These are phyloP conservation scores for Pleurotus cornucopiae DNA, from an alignment of 768 basidiomycete species.

Conservation along the genomic window DNA sequence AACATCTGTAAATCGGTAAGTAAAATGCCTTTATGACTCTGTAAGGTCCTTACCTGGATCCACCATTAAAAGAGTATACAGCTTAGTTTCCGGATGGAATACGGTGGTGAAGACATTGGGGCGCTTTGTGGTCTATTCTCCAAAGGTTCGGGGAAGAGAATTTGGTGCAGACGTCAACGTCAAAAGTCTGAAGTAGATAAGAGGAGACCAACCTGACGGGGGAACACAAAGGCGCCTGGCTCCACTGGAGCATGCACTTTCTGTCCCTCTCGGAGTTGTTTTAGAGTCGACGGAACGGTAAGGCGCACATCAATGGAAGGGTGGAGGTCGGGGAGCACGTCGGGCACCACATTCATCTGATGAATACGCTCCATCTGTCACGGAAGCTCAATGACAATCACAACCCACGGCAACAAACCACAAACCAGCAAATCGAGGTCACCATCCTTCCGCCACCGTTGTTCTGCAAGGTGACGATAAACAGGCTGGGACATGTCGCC, in stretches of 20 bases:
- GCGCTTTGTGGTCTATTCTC: constrained; percentile 52
- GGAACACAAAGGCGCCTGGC: constrained; percentile 64
- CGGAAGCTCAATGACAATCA: background rate
- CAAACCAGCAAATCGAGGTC: constrained; percentile 78
- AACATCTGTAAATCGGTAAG: constrained; percentile 48
- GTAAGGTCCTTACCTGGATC: constrained; percentile 59
- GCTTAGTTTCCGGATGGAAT: constrained; percentile 74
- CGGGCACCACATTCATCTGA: constrained; percentile 90
- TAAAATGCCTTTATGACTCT: background rate
- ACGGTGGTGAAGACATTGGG: constrained; percentile 70
- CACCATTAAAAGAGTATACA: constrained; percentile 87
- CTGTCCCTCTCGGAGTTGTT: constrained; percentile 25
- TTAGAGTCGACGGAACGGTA: constrained; percentile 32
- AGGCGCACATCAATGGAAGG: constrained; percentile 76
- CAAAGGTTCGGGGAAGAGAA: constrained; percentile 2
- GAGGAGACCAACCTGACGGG: constrained; percentile 55
- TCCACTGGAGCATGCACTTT: constrained; percentile 47
- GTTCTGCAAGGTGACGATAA: constrained; percentile 78
- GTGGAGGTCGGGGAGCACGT: constrained; percentile 67
- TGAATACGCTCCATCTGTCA: constrained; percentile 86
- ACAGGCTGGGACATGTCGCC: constrained; percentile 66
- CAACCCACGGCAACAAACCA: constrained; percentile 12
- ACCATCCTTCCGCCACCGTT: constrained; percentile 83
- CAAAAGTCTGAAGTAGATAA: background rate
- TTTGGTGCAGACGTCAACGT: background rate